Percentiles rank a stretch among this genome's conserved stretches.
Evolutionary conservation across 495 filamentous ascomycete species (phyloP).

Genomic region (Lineolata rhizophorae): DNA sequence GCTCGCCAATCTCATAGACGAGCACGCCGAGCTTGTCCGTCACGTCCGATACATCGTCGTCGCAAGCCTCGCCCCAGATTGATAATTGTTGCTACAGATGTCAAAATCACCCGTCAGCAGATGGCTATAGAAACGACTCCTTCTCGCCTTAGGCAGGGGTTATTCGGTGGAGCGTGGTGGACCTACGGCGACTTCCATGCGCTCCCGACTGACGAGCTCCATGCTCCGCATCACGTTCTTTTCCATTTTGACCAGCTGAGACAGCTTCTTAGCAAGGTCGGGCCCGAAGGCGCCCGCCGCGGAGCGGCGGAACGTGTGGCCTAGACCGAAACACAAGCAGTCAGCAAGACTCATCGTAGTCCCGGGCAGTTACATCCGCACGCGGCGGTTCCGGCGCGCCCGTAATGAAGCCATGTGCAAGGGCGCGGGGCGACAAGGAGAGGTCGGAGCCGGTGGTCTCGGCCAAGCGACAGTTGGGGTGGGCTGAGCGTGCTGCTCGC

Average conservation of each 20-base stretch:
- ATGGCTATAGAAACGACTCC: no score
- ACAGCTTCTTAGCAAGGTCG: slow-evolving; percentile 89
- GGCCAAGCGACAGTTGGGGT: no score
- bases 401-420: no score
- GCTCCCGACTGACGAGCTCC: slow-evolving; percentile 81
- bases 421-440: no score
- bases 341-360: slow-evolving; percentile 1
- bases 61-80: slow-evolving; percentile 88
- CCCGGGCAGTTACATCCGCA: no score
- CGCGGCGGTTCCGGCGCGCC: no score
- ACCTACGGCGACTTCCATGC: slow-evolving; percentile 92
- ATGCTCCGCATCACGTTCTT: slow-evolving; percentile 99
- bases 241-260: slow-evolving; percentile 98
- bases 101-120: slow-evolving; percentile 11
- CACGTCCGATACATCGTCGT: slow-evolving; percentile 96
- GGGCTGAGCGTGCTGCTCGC: neutral
- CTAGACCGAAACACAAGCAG: slow-evolving; percentile 23
- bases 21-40: slow-evolving; percentile 96
- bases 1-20: slow-evolving; percentile 94
- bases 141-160: no score
- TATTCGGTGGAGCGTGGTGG: no score
- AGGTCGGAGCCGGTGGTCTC: no score
- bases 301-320: slow-evolving; percentile 82
- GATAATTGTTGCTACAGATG: slow-evolving; percentile 79
- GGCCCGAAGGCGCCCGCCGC: slow-evolving; percentile 88